Evolutionary conservation across 495 filamentous ascomycete species (phyloP).

Genomic region (Xylaria intraflava): DNA sequence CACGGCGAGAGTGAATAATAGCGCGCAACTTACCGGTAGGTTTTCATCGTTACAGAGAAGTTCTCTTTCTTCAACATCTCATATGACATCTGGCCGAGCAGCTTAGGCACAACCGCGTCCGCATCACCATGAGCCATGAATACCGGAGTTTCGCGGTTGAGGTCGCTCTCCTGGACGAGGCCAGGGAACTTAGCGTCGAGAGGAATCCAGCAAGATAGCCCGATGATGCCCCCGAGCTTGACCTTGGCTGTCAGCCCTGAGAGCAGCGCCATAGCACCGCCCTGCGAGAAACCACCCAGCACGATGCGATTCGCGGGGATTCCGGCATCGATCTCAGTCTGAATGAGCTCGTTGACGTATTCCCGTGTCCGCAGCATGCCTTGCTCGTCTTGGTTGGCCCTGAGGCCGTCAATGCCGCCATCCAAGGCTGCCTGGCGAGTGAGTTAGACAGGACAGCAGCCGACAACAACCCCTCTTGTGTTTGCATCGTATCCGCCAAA

Average conservation of each 20-base stretch:
- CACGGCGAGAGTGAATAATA: not conserved
- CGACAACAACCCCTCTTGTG: not conserved
- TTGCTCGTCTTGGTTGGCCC: slow-evolving; percentile 59
- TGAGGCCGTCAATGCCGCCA: slow-evolving; percentile 23
- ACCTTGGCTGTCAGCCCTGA: slow-evolving; percentile 63
- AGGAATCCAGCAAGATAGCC: slow-evolving; percentile 74
- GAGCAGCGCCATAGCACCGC: slow-evolving; percentile 49
- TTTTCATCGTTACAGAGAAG: slow-evolving; percentile 65
- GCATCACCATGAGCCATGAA: slow-evolving; percentile 79
- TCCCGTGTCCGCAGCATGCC: slow-evolving; percentile 68
- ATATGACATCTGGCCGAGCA: slow-evolving; percentile 60
- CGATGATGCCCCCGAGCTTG: slow-evolving; percentile 83
- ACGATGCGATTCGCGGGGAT: slow-evolving; percentile 80
- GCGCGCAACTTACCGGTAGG: slow-evolving; percentile 56
- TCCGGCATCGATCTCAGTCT: slow-evolving; percentile 73
- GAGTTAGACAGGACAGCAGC: not conserved
- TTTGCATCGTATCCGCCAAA: not conserved
- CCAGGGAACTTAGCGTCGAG: slow-evolving; percentile 64
- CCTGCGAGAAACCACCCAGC: slow-evolving; percentile 61
- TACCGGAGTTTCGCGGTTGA: slow-evolving; percentile 74
- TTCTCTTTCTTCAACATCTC: slow-evolving; percentile 58
- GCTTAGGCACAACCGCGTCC: slow-evolving; percentile 62
- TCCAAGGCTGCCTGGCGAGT: slow-evolving; percentile 17
- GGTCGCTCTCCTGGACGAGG: slow-evolving; percentile 54
- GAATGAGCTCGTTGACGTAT: slow-evolving; percentile 75